These are phyloP conservation scores for Nannizziopsis arthrosporioides DNA, from an alignment of 2,329 filamentous ascomycete species.

Conservation along the genomic window DNA sequence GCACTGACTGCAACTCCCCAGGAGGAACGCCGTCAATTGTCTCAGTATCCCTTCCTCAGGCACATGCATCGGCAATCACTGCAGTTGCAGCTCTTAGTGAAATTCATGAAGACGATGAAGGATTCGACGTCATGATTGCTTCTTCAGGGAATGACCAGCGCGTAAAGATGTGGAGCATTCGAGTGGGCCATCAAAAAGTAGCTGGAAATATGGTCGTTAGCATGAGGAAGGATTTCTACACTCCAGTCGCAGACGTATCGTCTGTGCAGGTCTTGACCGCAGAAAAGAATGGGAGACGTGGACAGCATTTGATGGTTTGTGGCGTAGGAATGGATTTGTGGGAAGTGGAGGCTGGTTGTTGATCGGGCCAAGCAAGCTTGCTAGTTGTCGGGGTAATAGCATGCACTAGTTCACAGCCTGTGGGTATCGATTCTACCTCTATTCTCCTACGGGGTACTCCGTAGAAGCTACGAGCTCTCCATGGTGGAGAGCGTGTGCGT, in stretches of 20 bases:
- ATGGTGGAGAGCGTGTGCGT: background rate
- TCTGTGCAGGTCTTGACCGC: slow-evolving; percentile 34
- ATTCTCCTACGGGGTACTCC: too few species aligned
- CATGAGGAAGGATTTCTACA: slow-evolving; percentile 27
- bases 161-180: slow-evolving; percentile 34
- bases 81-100: slow-evolving; percentile 25
- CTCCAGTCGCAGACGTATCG: slow-evolving; percentile 46
- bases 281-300: background rate
- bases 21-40: slow-evolving; percentile 15
- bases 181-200: slow-evolving; percentile 19
- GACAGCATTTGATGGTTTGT: slow-evolving; percentile 30
- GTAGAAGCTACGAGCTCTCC: too few species aligned
- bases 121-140: slow-evolving; percentile 20
- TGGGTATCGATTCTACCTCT: too few species aligned
- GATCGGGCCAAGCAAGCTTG: too few species aligned
- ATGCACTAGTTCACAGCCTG: too few species aligned
- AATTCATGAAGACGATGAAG: slow-evolving; percentile 4
- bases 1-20: background rate
- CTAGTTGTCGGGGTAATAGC: too few species aligned
- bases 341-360: slow-evolving; percentile 8
- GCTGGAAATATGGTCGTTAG: slow-evolving; percentile 18
- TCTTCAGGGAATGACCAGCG: slow-evolving; percentile 38
- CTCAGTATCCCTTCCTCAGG: slow-evolving; percentile 30
- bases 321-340: slow-evolving; percentile 43
- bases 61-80: slow-evolving; percentile 37